Evolutionary conservation across 306 rosid species (phyloP).

Genomic region (Trifolium dubium): DNA sequence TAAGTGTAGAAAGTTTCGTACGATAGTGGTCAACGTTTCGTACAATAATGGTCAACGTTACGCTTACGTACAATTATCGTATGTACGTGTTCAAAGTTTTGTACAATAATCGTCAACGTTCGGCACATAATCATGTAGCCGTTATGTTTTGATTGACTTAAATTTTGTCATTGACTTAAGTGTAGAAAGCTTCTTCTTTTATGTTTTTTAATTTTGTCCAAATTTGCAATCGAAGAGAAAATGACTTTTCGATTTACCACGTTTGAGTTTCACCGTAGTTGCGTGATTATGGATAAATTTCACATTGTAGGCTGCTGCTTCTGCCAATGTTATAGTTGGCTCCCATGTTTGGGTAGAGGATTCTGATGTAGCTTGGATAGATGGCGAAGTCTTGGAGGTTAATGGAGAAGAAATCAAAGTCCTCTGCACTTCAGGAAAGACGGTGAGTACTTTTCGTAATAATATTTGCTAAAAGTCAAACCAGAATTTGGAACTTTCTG

Average conservation of each 20-base stretch:
- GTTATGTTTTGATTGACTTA: slow-evolving; percentile 4
- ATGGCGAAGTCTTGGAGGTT: slow-evolving; percentile 83
- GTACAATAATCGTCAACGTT: too few species aligned
- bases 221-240: neutral
- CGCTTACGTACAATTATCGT: too few species aligned
- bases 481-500: slow-evolving; percentile 19
- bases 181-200: neutral
- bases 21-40: too few species aligned
- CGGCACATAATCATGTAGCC: too few species aligned
- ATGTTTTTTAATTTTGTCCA: neutral
- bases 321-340: slow-evolving; percentile 64
- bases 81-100: too few species aligned
- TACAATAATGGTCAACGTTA: too few species aligned
- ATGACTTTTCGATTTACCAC: neutral
- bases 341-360: slow-evolving; percentile 94
- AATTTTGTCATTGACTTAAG: neutral
- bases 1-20: too few species aligned
- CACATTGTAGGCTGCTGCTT: slow-evolving; percentile 61
- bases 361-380: slow-evolving; percentile 83
- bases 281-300: slow-evolving; percentile 27
- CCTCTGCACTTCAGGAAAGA: slow-evolving; percentile 88
- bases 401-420: slow-evolving; percentile 79
- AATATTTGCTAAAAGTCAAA: slow-evolving; percentile 14
- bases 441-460: slow-evolving; percentile 55
- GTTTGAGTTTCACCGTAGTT: slow-evolving; percentile 12